These are phyloP conservation scores for Cerrena zonata DNA, from an alignment of 1,284 basidiomycete genomes.

Conservation along the genomic window DNA sequence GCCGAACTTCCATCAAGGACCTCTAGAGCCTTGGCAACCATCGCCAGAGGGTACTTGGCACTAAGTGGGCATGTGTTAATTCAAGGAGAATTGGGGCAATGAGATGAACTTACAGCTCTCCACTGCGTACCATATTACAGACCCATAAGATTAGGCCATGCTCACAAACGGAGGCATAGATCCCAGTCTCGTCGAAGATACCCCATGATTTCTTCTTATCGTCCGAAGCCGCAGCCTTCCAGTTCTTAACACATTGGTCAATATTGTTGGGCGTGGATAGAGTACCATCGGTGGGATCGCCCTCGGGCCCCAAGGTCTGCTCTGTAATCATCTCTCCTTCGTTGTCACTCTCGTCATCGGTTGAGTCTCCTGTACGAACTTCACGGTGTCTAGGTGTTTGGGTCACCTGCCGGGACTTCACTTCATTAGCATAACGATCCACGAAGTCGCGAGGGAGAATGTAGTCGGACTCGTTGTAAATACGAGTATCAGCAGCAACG, in stretches of 20 bases:
- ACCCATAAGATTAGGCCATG: constrained; percentile 13
- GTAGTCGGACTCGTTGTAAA: constrained; percentile 17
- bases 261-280: background rate
- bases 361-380: background rate
- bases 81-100: background rate
- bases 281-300: constrained; percentile 10
- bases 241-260: constrained; percentile 21
- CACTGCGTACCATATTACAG: constrained; percentile 20
- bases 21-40: constrained; percentile 17
- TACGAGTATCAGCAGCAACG: constrained; percentile 14
- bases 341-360: constrained; percentile 1
- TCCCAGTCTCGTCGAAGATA: too few species aligned
- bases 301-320: constrained; percentile 4
- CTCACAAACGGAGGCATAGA: too few species aligned
- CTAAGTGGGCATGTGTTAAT: constrained; percentile 13
- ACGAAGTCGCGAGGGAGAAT: constrained; percentile 22
- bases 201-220: too few species aligned
- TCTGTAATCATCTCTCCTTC: constrained; percentile 7
- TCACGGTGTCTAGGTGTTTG: background rate
- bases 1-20: constrained; percentile 7
- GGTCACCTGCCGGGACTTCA: constrained; percentile 9
- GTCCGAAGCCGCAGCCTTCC: too few species aligned
- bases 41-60: constrained; percentile 28
- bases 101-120: constrained; percentile 21
- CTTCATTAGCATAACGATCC: constrained; percentile 29